Conservation (phyloP, 495 filamentous ascomycete genomes). For the Durotheca rogersii region DNA sequence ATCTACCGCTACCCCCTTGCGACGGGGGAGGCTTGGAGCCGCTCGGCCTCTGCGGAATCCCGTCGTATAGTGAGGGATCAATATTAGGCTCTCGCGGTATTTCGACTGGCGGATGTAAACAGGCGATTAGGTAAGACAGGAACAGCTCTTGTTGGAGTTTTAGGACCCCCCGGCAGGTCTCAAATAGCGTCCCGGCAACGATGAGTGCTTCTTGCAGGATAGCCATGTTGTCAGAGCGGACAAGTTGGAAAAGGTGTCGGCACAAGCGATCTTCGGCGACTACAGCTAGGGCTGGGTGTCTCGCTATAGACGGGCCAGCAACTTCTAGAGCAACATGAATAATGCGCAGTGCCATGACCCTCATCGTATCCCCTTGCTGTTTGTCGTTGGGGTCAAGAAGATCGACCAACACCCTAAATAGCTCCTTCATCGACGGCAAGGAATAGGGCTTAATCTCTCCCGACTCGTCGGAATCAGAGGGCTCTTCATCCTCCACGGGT, state of each 20-base stretch:
- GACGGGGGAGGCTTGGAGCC: conserved; percentile 79
- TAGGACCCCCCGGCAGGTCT: conserved; percentile 87
- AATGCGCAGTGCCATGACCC: conserved; percentile 94
- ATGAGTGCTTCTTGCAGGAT: conserved; percentile 89
- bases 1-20: conserved; percentile 74
- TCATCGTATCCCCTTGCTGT: conserved; percentile 89
- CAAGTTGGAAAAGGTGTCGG: conserved; percentile 92
- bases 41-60: conserved; percentile 87
- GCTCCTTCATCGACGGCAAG: conserved; percentile 86
- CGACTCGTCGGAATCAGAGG: conserved; percentile 43
- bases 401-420: conserved; percentile 93
- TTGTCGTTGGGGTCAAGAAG: conserved; percentile 90
- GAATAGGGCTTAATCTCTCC: conserved; percentile 81
- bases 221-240: conserved; percentile 91
- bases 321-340: conserved; percentile 98
- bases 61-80: conserved; percentile 87
- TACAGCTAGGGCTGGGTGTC: conserved; percentile 83
- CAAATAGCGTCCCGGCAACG: conserved; percentile 85
- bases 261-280: conserved; percentile 93
- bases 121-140: conserved; percentile 89
- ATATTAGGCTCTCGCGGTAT: conserved; percentile 90
- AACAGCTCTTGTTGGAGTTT: conserved; percentile 98
- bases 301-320: conserved; percentile 91
- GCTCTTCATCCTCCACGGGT: conserved; percentile 20
- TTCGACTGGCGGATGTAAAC: conserved; percentile 86